phyloP scores from a whole-genome alignment of 2,329 filamentous ascomycete species.

The Cladosporium sp. region DNA sequence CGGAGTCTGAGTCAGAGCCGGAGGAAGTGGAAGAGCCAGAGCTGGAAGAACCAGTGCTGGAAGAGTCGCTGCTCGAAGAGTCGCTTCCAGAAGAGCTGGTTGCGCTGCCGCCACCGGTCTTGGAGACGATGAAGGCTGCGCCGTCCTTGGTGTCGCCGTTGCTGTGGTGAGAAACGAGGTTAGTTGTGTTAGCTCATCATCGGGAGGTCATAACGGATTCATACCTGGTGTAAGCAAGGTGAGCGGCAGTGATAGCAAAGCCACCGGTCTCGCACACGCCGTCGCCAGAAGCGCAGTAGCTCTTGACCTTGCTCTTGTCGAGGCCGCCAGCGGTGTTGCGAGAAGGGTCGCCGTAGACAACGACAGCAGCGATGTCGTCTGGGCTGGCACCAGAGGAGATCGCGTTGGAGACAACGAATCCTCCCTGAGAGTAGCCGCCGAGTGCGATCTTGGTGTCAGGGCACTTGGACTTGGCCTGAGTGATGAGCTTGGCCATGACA shows the following conservation, averaged over 20 bases:
- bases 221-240: constrained; percentile 19
- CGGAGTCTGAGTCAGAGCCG: not conserved
- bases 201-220: not conserved
- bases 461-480: constrained; percentile 23
- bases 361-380: constrained; percentile 18
- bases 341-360: constrained; percentile 31
- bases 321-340: constrained; percentile 20
- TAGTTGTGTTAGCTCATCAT: not conserved
- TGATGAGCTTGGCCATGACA: constrained; percentile 20
- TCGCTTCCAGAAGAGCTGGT: not conserved
- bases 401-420: constrained; percentile 22
- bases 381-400: constrained; percentile 14
- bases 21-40: not conserved
- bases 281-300: constrained; percentile 28
- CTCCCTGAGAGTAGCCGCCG: constrained; percentile 27
- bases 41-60: not conserved
- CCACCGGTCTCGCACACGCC: constrained; percentile 23
- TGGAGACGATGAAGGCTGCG: constrained; percentile 16
- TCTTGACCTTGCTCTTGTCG: constrained; percentile 20
- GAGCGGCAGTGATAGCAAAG: constrained; percentile 25
- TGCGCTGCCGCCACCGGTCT: not conserved
- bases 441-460: constrained; percentile 27
- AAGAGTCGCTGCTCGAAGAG: not conserved
- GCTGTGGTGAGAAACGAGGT: not conserved
- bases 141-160: constrained; percentile 16